Conservation (phyloP, 192 early-diverging fungal species). For the Cetraspora pellucida region DNA sequence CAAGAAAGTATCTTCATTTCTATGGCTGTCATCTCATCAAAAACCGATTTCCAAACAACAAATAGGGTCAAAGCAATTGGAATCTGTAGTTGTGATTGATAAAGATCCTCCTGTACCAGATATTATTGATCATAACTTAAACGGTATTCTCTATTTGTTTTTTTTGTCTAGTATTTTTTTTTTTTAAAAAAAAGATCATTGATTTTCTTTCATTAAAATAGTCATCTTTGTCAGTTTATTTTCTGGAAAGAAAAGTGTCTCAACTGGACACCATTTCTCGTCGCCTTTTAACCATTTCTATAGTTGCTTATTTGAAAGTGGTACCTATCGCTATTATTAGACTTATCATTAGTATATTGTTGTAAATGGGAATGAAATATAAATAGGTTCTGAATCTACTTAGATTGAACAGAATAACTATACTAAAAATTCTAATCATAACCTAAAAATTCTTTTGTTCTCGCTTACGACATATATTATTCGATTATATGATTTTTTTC, state of each 20-base stretch:
- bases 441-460: too few relatives aligned
- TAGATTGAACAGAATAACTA: too few relatives aligned
- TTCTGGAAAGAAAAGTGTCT: slow-evolving; percentile 61
- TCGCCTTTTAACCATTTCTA: slow-evolving; percentile 74
- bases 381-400: too few relatives aligned
- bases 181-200: background rate
- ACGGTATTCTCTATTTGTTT: background rate
- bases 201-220: background rate
- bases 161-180: background rate
- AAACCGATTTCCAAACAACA: too few relatives aligned
- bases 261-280: slow-evolving; percentile 68
- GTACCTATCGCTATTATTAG: slow-evolving; percentile 29
- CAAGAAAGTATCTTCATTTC: too few relatives aligned
- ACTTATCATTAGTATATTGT: background rate
- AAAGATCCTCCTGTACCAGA: slow-evolving; percentile 33
- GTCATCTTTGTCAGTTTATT: slow-evolving; percentile 54
- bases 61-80: too few relatives aligned
- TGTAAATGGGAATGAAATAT: background rate
- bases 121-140: slow-evolving; percentile 51
- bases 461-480: too few relatives aligned
- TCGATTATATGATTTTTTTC: too few relatives aligned
- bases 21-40: too few relatives aligned
- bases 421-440: too few relatives aligned
- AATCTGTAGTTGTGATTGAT: background rate
- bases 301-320: slow-evolving; percentile 65